Conservation (phyloP, 2,329 filamentous ascomycete genomes). For the Penicillium sp. region DNA sequence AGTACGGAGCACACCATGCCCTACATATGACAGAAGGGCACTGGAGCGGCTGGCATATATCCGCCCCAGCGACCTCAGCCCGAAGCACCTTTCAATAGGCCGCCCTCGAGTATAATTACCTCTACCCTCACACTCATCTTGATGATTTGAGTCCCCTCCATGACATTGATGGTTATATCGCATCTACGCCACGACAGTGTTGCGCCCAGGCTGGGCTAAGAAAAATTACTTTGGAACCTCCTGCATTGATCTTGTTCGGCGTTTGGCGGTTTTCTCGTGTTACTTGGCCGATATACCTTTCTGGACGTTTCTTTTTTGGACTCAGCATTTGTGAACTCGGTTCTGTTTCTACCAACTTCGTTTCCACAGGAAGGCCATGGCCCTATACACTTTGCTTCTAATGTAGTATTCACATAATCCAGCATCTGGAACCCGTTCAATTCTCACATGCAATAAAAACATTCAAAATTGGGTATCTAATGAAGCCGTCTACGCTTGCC, state of each 20-base stretch:
- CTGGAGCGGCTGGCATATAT: neutral
- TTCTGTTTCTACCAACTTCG: neutral
- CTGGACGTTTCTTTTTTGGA: constrained; percentile 8
- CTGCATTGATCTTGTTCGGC: constrained; percentile 16
- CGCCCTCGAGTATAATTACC: neutral
- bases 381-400: neutral
- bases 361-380: neutral
- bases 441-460: neutral
- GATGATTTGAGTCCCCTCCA: constrained; percentile 7
- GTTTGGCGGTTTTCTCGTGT: constrained; percentile 10
- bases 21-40: neutral
- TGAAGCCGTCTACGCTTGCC: constrained; percentile 27
- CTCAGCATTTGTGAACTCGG: constrained; percentile 15
- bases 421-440: neutral
- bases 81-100: neutral
- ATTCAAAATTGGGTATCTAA: constrained; percentile 11
- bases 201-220: constrained; percentile 6
- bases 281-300: constrained; percentile 20
- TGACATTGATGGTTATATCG: constrained; percentile 22
- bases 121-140: constrained; percentile 6
- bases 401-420: neutral
- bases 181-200: constrained; percentile 17
- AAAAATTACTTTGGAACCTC: constrained; percentile 8
- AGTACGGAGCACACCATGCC: neutral
- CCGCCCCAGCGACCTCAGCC: neutral